These are phyloP conservation scores for Botrytis aclada DNA, from an alignment of 2,329 filamentous ascomycete species.

Conservation along the genomic window DNA sequence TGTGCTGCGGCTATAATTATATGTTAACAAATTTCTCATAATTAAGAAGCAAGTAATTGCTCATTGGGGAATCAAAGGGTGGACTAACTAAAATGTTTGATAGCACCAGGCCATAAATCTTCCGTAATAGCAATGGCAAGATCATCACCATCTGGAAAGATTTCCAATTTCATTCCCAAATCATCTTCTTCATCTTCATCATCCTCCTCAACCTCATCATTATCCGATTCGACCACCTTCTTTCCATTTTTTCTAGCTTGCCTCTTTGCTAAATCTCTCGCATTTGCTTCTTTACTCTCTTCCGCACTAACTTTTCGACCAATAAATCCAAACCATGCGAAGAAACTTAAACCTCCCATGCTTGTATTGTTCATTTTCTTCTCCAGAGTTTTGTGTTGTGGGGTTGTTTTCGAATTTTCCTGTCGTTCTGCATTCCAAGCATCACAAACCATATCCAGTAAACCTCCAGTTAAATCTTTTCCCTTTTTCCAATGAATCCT, in stretches of 20 bases:
- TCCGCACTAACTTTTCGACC: constrained; percentile 68
- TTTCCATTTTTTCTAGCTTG: constrained; percentile 42
- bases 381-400: constrained; percentile 50
- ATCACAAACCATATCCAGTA: constrained; percentile 70
- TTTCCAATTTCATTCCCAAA: constrained; percentile 68
- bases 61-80: neutral
- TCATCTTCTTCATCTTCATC: constrained; percentile 54
- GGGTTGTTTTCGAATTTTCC: constrained; percentile 42
- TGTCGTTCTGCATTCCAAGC: constrained; percentile 62
- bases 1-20: constrained; percentile 60
- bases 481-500: constrained; percentile 82
- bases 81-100: constrained; percentile 82
- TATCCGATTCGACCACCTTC: constrained; percentile 29
- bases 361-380: constrained; percentile 56
- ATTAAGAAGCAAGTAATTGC: neutral
- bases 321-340: constrained; percentile 82
- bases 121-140: constrained; percentile 78
- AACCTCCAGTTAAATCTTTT: constrained; percentile 78
- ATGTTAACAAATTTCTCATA: constrained; percentile 39
- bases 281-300: constrained; percentile 62
- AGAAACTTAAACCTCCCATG: constrained; percentile 73
- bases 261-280: constrained; percentile 54
- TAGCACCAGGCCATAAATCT: constrained; percentile 83
- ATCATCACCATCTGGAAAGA: constrained; percentile 85
- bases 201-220: constrained; percentile 50